phyloP scores from a whole-genome alignment of 345 rosid genomes.

The Pseudoturritis turrita region DNA sequence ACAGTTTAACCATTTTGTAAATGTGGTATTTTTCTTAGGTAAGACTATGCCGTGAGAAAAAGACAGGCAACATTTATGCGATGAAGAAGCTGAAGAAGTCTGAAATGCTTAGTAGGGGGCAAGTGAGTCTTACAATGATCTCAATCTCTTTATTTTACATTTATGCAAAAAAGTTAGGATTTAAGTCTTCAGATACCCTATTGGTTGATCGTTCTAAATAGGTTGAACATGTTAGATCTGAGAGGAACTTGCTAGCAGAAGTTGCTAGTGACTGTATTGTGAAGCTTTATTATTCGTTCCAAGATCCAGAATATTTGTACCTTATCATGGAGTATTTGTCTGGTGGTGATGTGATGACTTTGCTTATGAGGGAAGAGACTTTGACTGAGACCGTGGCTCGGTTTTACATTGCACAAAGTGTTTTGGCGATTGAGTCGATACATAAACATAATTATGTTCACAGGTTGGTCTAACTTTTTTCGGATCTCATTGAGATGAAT shows the following conservation, averaged over 20 bases:
- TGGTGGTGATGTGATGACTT: constrained; percentile 95
- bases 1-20: neutral
- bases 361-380: constrained; percentile 90
- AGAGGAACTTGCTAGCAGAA: constrained; percentile 96
- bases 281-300: constrained; percentile 88
- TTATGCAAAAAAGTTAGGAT: neutral
- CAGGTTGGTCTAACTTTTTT: constrained; percentile 46
- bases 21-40: constrained; percentile 46
- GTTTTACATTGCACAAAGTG: constrained; percentile 86
- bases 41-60: constrained; percentile 78
- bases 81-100: constrained; percentile 97
- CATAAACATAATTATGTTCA: constrained; percentile 90
- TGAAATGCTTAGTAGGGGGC: constrained; percentile 97
- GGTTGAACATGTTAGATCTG: constrained; percentile 95
- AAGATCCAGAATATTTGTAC: constrained; percentile 76
- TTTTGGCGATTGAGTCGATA: constrained; percentile 89
- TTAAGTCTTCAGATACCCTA: neutral
- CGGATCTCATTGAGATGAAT: neutral
- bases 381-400: constrained; percentile 89
- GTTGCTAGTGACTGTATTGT: constrained; percentile 88
- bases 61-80: constrained; percentile 76
- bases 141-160: neutral
- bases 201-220: constrained; percentile 20
- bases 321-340: constrained; percentile 92
- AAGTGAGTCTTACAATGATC: constrained; percentile 47